Base-by-base conservation (phyloP, 495 filamentous ascomycete species). In the Rhypophila decipiens region DNA sequence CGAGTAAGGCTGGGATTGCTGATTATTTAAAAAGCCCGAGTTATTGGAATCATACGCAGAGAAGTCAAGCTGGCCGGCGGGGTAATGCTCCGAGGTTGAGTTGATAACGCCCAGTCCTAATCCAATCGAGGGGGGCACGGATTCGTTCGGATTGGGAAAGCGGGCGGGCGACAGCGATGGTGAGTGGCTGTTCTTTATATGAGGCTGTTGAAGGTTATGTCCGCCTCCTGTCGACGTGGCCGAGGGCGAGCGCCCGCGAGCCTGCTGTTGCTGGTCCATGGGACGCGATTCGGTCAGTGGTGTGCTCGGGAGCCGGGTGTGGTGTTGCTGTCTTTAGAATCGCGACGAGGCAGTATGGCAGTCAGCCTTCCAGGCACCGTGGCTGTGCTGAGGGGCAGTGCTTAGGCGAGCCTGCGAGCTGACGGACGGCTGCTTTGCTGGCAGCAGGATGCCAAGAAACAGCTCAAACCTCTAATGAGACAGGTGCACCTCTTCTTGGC, bases 121-220 rank as follows among this genome's bases (percentile, higher is more conserved):
- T 47, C 72, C 72, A 57, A 67, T 68, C 22, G 67, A 66, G 46
- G 63, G 48, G 27, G 50, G 17, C 24, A 24, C 60, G 46, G 46
- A 44, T 27, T 66, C 60, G 45, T 68, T 70, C 61, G 60, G 59
- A 53, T 65, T 65, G 42, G 65, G 67, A 58, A 67, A 69, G 61
- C 60, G 63, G 51, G 64, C 65, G 53, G 71, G 71, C 58, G 72
- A 70, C 51, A 70, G 69, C 57, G 72, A 70, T 51, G 72, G 69
- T 61, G 72, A 75, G 54, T 66, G 70, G 39, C 52, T 63, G 57
- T 73, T 66, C 59, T 66, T 74, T 75, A 75, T 74, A 73, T 71
- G 66, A 66, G 66, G 55, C 59, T 68, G 69, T 33, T 68, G 68
- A 46, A 67, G 62, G 29, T 58, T 61, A 20, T 39, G 44, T 35